Conservation (phyloP, 495 filamentous ascomycete species). For the Penicillium canescens region DNA sequence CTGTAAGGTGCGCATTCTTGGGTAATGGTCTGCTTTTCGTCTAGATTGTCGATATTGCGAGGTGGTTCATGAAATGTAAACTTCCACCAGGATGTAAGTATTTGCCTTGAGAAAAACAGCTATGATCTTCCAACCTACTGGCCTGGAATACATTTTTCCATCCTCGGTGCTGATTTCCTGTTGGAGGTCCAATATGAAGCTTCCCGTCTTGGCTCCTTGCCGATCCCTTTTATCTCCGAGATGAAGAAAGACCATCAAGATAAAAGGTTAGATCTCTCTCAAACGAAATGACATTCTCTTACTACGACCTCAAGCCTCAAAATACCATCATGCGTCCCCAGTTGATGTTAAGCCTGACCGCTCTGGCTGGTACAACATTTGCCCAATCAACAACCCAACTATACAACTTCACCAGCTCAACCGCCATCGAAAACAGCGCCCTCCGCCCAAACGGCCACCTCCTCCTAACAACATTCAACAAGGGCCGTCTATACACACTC, state of each 20-base stretch:
- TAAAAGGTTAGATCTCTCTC: background rate
- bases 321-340: no score
- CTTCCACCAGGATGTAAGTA: no score
- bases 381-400: constrained; percentile 13
- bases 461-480: constrained; percentile 36
- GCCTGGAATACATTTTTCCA: no score
- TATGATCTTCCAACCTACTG: no score
- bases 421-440: constrained; percentile 45
- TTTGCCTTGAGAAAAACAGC: no score
- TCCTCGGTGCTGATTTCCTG: background rate
- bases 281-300: background rate
- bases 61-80: no score
- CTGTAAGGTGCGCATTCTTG: no score
- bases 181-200: background rate
- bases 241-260: background rate
- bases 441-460: constrained; percentile 47
- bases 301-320: background rate
- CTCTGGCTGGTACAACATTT: background rate
- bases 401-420: constrained; percentile 21
- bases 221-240: constrained; percentile 1
- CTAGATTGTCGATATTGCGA: no score
- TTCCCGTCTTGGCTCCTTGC: background rate
- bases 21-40: no score
- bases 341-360: no score
- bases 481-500: constrained; percentile 29